Percentiles rank a stretch among this genome's conserved stretches.
phyloP scores from a whole-genome alignment of 148 eudicot species.

The Vaccinium vitisidaea region DNA sequence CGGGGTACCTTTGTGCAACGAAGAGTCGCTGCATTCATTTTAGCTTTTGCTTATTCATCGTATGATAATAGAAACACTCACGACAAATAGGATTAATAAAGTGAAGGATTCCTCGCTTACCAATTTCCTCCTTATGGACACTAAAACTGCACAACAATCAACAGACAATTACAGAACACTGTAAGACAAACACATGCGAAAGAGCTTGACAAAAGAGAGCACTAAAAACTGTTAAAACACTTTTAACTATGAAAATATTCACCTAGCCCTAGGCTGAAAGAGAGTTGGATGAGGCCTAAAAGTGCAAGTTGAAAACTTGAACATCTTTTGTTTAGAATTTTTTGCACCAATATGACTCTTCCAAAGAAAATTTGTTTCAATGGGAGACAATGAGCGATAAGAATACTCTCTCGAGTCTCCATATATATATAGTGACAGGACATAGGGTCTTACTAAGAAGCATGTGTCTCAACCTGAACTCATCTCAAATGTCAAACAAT shows the following conservation, averaged over 20 bases:
- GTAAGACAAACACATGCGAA: not conserved
- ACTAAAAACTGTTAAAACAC: not conserved
- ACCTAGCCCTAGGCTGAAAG: slow-evolving; percentile 33
- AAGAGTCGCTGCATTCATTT: slow-evolving; percentile 23
- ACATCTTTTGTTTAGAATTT: slow-evolving; percentile 22
- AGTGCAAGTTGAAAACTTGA: slow-evolving; percentile 17
- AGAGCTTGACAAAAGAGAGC: not conserved
- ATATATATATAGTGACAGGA: slow-evolving; percentile 10
- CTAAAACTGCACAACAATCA: slow-evolving; percentile 29
- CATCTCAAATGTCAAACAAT: slow-evolving; percentile 11
- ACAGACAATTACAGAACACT: not conserved
- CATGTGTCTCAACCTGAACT: slow-evolving; percentile 11
- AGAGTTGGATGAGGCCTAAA: slow-evolving; percentile 15
- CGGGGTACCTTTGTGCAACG: slow-evolving; percentile 53
- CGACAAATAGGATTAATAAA: not conserved
- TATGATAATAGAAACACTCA: not conserved
- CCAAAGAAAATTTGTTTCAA: not conserved
- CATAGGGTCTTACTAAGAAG: not conserved
- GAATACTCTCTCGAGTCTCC: not conserved
- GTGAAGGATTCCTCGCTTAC: slow-evolving; percentile 15
- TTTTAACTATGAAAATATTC: not conserved
- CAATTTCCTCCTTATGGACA: slow-evolving; percentile 23
- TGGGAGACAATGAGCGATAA: slow-evolving; percentile 1
- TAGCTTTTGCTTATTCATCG: not conserved
- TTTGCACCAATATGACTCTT: not conserved